Base-by-base conservation (phyloP, 805 yeast species). In the Barnettozyma salicaria region DNA sequence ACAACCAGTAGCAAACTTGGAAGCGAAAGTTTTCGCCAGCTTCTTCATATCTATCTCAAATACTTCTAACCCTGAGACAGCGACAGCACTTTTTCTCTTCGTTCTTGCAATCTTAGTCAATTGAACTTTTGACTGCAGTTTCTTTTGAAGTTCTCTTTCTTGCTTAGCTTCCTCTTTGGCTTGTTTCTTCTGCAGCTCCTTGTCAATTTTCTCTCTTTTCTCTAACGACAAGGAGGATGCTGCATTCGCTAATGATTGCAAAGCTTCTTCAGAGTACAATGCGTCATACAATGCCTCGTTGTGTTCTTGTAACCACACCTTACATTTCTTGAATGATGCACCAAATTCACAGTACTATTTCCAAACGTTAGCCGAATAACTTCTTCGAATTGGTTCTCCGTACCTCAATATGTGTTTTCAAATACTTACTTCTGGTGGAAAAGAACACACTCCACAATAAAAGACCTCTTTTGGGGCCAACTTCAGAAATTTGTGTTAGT, bases 1-100 rank as follows among this genome's bases (percentile, higher is more conserved):
- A 20, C 96, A 90, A 35, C 97, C 97, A 7, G 97, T 89, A 11
- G 97, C 97, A 56, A 90, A 89, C 60, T 84, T 87, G 24, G 92
- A 80, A 0, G 97, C 92, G 61, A 90, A 89, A 1, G 88, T 79
- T 69, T 90, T 90, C 30, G 96, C 84, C 47, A 87, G 68, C 56
- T 88, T 89, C 67, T 89, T 89, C 76, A 85, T 73, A 56, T 89
- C 96, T 43, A 87, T 74, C 43, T 80, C 90, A 56, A 87, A 81
- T 26, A 88, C 85, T 56, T 90, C 97, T 45, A 89, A 69, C 12
- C 96, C 96, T 14, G 83, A 72, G 34, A 89, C 80, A 17, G 95
- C 83, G 36, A 88, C 80, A 39, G 88, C 83, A 55, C 81, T 86
- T 60, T 89, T 89, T 52, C 94, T 73, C 64, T 85, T 85, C 22